Conservation (phyloP, 1,139 yeast genomes). For the Pichia sorboxylosa region DNA sequence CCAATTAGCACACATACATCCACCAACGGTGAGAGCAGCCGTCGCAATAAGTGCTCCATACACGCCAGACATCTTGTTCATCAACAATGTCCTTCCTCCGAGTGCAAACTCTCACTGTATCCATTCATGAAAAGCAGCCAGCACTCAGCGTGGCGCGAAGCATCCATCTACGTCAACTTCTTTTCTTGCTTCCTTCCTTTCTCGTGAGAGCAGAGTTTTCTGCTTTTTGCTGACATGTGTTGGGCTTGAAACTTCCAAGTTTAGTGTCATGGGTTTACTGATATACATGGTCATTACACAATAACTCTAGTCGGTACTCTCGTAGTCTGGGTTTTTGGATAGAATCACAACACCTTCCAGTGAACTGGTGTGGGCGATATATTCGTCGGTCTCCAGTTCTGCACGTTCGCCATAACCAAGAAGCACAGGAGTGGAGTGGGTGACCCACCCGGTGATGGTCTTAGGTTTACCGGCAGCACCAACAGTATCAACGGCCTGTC, state of each 20-base stretch:
- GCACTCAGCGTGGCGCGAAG: too few relatives aligned
- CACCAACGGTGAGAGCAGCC: conserved; percentile 11
- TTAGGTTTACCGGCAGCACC: conserved; percentile 99
- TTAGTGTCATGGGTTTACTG: too few relatives aligned
- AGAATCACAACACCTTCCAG: conserved; percentile 90
- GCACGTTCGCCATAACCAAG: conserved; percentile 93
- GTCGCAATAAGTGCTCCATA: conserved; percentile 7
- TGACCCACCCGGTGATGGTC: conserved; percentile 98
- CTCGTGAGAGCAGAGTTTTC: too few relatives aligned
- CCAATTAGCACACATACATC: conserved; percentile 7
- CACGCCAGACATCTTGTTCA: conserved; percentile 8
- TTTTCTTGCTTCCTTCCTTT: too few relatives aligned
- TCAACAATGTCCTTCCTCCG: too few relatives aligned
- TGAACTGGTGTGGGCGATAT: conserved; percentile 67
- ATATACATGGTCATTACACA: background rate
- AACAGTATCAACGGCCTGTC: conserved; percentile 96
- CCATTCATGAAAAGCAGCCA: conserved; percentile 1
- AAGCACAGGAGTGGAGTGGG: conserved; percentile 94
- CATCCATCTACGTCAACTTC: too few relatives aligned
- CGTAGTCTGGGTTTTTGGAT: conserved; percentile 79
- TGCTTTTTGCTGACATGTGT: too few relatives aligned
- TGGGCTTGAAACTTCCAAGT: too few relatives aligned
- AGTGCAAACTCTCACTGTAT: background rate
- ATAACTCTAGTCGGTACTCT: conserved; percentile 1
- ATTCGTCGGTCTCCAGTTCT: conserved; percentile 91